Evolutionary conservation across 768 basidiomycete genomes (phyloP).

Genomic region (Leccinellum luteum): DNA sequence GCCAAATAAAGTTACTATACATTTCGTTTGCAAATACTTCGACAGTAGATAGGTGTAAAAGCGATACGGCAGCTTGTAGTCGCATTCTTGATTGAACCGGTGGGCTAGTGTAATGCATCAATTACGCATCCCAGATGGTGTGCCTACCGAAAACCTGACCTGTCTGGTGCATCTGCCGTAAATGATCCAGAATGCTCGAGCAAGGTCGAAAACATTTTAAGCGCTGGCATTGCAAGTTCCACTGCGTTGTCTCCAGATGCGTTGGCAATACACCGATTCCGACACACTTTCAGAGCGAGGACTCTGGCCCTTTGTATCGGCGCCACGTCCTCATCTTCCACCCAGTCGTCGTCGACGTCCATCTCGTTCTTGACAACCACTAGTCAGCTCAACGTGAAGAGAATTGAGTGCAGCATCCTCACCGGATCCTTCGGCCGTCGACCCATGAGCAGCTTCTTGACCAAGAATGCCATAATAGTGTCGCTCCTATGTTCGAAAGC

Average conservation of each 20-base stretch:
- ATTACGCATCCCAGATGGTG: background rate
- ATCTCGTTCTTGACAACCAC: constrained; percentile 46
- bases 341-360: constrained; percentile 72
- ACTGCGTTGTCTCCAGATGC: constrained; percentile 54
- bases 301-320: constrained; percentile 66
- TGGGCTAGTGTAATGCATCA: constrained; percentile 39
- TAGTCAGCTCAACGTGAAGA: background rate
- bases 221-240: constrained; percentile 69
- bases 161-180: constrained; percentile 49
- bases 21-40: constrained; percentile 57
- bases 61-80: constrained; percentile 74
- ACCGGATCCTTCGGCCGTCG: constrained; percentile 48
- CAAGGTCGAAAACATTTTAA: constrained; percentile 74
- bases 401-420: constrained; percentile 19
- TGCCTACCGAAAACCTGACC: constrained; percentile 35
- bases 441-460: constrained; percentile 68
- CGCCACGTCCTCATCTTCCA: constrained; percentile 60
- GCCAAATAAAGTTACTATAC: constrained; percentile 55
- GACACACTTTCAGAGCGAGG: constrained; percentile 73
- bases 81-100: constrained; percentile 75
- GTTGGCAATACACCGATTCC: constrained; percentile 76
- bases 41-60: constrained; percentile 73
- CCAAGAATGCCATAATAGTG: constrained; percentile 64
- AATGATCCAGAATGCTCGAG: constrained; percentile 68
- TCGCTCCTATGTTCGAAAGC: constrained; percentile 81